Evolutionary conservation across 169 alveolate species (phyloP), one percentile per base, ranked within the genome.

Genomic region (Eimeria sp.): DNA sequence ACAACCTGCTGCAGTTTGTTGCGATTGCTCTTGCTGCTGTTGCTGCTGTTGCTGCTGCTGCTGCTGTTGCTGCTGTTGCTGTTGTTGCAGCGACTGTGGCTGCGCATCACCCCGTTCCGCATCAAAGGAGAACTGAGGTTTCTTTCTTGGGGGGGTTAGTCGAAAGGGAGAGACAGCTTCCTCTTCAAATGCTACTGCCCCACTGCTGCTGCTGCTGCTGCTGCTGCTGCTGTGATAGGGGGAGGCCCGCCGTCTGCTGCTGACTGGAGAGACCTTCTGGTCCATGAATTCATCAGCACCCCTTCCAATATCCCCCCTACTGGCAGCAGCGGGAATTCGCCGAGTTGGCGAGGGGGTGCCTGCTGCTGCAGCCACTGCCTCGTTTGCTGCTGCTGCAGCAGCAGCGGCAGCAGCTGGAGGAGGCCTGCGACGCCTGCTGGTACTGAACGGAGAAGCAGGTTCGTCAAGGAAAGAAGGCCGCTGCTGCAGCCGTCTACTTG

Each of bases 201-300:
- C 82, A 33, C 27, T 52, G 46, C 54, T 80, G 89, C 52, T 49
- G 93, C 66, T 85, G 20, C 37, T 49, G 62, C 82, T 85, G 91
- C 54, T 56, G 91, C 83, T 64, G 93, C n/a, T 43, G 80, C 56
- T 23, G 66, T 87, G 93, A 30, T 87, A 87, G 52, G 93, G 93
- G 56, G 93, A 87, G 68, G 83, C 93, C 16, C 93, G 93, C 66
- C 93, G 16, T 40, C 93, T 20, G 93, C 93, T 87, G 93, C 93
- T 87, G 30, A 87, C 93, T 10, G 93, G 93, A 64, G 93, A 87
- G 16, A 64, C 82, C 56, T 87, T 87, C 64, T 87, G 72, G 83
- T 87, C 93, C 37, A 87, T 62, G 46, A 60, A 71, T 13, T 37
- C 93, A 0, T 64, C 82, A 11, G 66, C 46, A 33, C 30, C 66